These are phyloP conservation scores for Closterium sp. DNA, from an alignment of 139 green algal species.

Conservation along the genomic window DNA sequence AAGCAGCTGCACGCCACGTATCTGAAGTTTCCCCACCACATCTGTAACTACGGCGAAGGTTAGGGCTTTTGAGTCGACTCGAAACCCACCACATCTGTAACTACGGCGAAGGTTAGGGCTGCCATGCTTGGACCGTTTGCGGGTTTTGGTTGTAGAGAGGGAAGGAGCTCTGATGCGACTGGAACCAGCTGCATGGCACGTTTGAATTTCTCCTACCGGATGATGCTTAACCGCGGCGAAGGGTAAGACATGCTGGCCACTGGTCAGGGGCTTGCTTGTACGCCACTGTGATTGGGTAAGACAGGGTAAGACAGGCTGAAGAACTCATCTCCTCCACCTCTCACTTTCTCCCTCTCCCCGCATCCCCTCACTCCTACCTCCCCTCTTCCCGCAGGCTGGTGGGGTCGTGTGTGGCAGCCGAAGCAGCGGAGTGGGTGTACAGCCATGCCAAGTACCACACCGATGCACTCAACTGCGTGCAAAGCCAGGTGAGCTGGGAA, in stretches of 20 bases:
- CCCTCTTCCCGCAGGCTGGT: not conserved
- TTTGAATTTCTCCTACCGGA: too few species aligned
- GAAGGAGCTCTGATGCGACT: too few species aligned
- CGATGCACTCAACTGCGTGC: not conserved
- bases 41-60: conserved; percentile 15
- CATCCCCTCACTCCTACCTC: not conserved
- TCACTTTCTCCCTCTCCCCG: not conserved
- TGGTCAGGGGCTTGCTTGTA: too few species aligned
- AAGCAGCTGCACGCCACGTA: conserved; percentile 4
- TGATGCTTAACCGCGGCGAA: too few species aligned
- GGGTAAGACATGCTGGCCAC: too few species aligned
- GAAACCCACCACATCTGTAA: too few species aligned
- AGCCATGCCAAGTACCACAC: not conserved
- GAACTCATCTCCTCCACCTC: not conserved
- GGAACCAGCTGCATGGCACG: too few species aligned
- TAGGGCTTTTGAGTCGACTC: too few species aligned
- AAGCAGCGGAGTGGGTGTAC: conserved; percentile 14
- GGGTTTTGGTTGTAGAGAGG: not conserved
- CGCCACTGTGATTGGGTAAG: too few species aligned
- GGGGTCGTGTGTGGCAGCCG: not conserved
- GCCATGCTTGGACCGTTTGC: not conserved
- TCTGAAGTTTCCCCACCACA: conserved; percentile 15
- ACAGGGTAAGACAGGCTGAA: too few species aligned
- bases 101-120: conserved; percentile 17
- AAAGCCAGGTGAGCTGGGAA: not conserved